Evolutionary conservation across 108 stramenopile genomes (phyloP), one percentile per base, ranked within the genome.

Genomic region (Nannochloropsis salina): DNA sequence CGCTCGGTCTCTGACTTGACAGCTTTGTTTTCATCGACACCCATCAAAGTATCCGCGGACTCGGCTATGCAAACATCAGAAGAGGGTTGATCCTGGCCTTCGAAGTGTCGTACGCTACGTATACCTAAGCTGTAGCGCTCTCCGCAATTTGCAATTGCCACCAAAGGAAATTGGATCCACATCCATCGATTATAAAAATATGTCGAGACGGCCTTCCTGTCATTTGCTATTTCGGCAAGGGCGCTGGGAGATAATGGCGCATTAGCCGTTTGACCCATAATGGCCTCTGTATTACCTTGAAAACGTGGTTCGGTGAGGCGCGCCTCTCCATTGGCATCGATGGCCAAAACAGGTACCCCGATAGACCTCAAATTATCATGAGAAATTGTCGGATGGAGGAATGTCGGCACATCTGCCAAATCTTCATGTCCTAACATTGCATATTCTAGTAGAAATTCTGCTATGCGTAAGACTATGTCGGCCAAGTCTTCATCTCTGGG

Each of bases 101-200:
- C 31, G 31, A 31, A 31, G 31, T 31, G 31, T 31, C 31, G 31
- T 31, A 31, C 31, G 31, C 31, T 31, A 31, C 31, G 31, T 1
- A 31, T 31, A n/a, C 61, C 61, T 74, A 74, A 6, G 15, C 61
- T 74, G 79, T 82, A 89, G 42, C 84, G 87, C 41, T 44, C 42
- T 5, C 91, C 91, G 61, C 92, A 92, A 86, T 92, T 92, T 18
- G 88, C 89, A 43, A 92, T 80, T 9, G 92, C 91, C 18, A 92
- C 87, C 88, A 86, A 87, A 9, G 92, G 92, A 83, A 90, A 92
- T 82, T 92, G 90, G 44, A 92, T 92, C 92, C 92, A 92, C 92
- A 92, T 92, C 92, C 92, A 92, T 1, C 92, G 86, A 21, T 86
- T 88, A 41, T 89, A 92, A 47, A 89, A 92, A 44, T 92, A 92